Evolutionary conservation across 441 rosid species (phyloP).

Genomic region (Populus trichocarpa): DNA sequence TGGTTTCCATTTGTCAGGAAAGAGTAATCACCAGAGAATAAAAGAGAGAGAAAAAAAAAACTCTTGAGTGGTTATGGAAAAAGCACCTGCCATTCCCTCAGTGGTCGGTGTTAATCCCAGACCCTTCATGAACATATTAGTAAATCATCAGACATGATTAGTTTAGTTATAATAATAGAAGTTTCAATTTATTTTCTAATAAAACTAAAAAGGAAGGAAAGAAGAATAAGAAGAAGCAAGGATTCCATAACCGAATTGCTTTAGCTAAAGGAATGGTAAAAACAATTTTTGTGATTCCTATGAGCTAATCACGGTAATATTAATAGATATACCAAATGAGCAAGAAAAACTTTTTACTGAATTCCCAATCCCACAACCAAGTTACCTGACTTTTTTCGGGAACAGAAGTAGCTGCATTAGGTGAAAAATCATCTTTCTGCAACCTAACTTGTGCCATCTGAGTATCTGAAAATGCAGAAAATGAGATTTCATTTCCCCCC

Average conservation of each 20-base stretch:
- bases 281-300: neutral
- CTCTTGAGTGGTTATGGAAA: constrained; percentile 12
- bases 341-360: neutral
- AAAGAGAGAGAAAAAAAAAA: neutral
- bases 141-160: constrained; percentile 11
- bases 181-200: neutral
- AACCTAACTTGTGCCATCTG: constrained; percentile 27
- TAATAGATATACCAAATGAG: neutral
- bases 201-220: neutral
- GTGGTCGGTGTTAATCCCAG: constrained; percentile 24
- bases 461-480: constrained; percentile 36
- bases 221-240: neutral
- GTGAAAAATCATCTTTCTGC: constrained; percentile 30
- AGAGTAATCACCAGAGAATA: neutral
- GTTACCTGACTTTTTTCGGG: constrained; percentile 52
- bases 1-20: constrained; percentile 4
- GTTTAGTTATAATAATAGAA: neutral
- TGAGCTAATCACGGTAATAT: neutral
- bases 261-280: neutral
- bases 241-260: neutral
- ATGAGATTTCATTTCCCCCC: neutral
- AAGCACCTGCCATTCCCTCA: constrained; percentile 37
- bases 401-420: constrained; percentile 32
- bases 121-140: constrained; percentile 40
- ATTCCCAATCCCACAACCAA: constrained; percentile 1